Evolutionary conservation across 164 flowering plant genomes (phyloP).

Genomic region (Annona squamosa): DNA sequence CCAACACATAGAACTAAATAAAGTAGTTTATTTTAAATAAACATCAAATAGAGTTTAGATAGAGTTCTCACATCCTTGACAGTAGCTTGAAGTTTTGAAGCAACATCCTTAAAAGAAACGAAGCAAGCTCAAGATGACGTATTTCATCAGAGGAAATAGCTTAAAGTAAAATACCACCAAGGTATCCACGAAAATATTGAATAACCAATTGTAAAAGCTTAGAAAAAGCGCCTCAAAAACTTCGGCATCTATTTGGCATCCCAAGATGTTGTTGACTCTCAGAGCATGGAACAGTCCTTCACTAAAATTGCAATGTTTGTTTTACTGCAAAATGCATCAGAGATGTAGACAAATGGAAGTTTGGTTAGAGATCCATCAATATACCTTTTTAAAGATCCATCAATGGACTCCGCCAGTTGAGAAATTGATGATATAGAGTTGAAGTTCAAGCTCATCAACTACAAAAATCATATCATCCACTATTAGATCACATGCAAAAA

Average conservation of each 20-base stretch:
- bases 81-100: conserved; percentile 47
- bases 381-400: conserved; percentile 64
- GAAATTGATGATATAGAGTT: too few species aligned
- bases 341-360: background rate
- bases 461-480: too few species aligned
- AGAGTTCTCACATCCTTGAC: conserved; percentile 61
- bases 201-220: background rate
- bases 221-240: conserved; percentile 45
- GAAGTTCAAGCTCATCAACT: too few species aligned
- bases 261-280: conserved; percentile 46
- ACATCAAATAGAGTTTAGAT: conserved; percentile 47
- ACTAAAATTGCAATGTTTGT: background rate
- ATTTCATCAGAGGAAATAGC: background rate
- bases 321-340: background rate
- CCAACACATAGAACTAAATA: too few species aligned
- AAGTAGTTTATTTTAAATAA: too few species aligned
- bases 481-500: too few species aligned
- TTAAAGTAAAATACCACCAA: background rate
- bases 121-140: background rate
- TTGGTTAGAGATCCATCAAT: conserved; percentile 7
- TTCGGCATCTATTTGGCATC: conserved; percentile 44
- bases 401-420: conserved; percentile 40
- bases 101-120: conserved; percentile 33
- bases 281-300: conserved; percentile 45
- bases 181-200: background rate